Percentiles rank a stretch among this genome's conserved stretches.
These are phyloP conservation scores for Russula ochroleuca DNA, from an alignment of 768 basidiomycete genomes.

Conservation along the genomic window DNA sequence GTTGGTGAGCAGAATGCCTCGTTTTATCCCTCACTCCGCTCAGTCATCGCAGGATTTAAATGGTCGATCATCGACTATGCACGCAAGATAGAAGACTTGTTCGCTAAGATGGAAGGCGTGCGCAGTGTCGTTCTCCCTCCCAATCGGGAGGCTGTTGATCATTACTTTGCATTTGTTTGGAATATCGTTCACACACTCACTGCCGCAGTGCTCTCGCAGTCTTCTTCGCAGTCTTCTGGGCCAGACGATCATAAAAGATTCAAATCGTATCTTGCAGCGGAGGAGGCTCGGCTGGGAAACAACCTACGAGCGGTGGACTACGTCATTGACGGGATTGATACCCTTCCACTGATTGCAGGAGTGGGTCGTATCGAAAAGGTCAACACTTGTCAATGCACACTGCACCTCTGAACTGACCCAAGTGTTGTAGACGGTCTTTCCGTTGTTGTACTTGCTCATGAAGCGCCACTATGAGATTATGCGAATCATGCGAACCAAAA, in stretches of 20 bases:
- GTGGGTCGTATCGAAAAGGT: conserved; percentile 33
- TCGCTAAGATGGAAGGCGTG: conserved; percentile 24
- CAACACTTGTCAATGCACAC: neutral
- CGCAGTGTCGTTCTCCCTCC: conserved; percentile 11
- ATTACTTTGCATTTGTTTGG: conserved; percentile 11
- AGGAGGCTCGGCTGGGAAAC: conserved; percentile 30
- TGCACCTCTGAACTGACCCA: neutral
- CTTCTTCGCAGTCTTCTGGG: neutral
- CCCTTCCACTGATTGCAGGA: conserved; percentile 31
- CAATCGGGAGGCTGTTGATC: conserved; percentile 7
- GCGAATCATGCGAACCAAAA: conserved; percentile 1
- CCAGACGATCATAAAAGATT: conserved; percentile 21
- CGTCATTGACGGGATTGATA: conserved; percentile 32
- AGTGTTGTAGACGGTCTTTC: conserved; percentile 16
- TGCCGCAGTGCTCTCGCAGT: neutral
- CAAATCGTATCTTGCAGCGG: conserved; percentile 27
- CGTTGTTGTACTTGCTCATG: conserved; percentile 22
- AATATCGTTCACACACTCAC: conserved; percentile 12
- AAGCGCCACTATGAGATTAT: conserved; percentile 27
- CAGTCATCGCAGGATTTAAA: conserved; percentile 6
- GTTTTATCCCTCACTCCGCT: too few species aligned
- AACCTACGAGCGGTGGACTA: conserved; percentile 31
- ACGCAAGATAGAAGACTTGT: conserved; percentile 13
- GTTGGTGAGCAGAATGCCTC: neutral
- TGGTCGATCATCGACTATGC: conserved; percentile 21